Conservation (phyloP, 441 rosid species). For the Raphanus hybrid region DNA sequence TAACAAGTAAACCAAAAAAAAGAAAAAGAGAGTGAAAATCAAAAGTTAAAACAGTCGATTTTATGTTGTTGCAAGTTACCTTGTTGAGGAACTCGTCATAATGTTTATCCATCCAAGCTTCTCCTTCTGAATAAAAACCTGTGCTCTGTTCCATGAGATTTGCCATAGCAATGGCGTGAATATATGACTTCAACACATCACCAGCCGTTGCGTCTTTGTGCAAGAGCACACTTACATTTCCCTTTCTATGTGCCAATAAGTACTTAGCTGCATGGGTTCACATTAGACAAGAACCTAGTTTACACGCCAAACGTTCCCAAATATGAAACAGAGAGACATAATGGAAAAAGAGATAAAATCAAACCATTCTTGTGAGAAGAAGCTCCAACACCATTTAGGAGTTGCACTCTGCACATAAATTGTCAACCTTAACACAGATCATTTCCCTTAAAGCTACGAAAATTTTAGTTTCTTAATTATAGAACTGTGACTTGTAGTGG, state of each 20-base stretch:
- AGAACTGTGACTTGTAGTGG: constrained; percentile 6
- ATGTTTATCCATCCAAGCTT: constrained; percentile 81
- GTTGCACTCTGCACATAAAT: constrained; percentile 61
- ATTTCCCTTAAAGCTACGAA: background rate
- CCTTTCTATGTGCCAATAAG: constrained; percentile 60
- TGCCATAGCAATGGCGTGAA: constrained; percentile 76
- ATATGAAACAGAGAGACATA: background rate
- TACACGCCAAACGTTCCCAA: background rate
- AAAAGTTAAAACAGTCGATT: background rate
- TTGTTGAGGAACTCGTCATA: constrained; percentile 62
- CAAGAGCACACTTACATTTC: constrained; percentile 51
- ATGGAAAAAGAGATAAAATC: constrained; percentile 9
- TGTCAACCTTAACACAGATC: constrained; percentile 17
- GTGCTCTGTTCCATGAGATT: constrained; percentile 38
- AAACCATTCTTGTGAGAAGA: constrained; percentile 65
- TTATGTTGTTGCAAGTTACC: constrained; percentile 47
- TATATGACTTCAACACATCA: constrained; percentile 77
- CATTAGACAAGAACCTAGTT: background rate
- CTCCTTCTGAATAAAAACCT: constrained; percentile 52
- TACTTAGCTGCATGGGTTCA: constrained; percentile 57
- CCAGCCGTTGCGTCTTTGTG: constrained; percentile 67
- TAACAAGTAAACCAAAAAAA: background rate
- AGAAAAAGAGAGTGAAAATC: background rate
- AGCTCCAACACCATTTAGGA: constrained; percentile 53
- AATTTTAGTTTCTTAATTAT: background rate